Evolutionary conservation across 495 filamentous ascomycete genomes (phyloP), one percentile per base, ranked within the genome.

Genomic region (Penicillium maclennaniae): DNA sequence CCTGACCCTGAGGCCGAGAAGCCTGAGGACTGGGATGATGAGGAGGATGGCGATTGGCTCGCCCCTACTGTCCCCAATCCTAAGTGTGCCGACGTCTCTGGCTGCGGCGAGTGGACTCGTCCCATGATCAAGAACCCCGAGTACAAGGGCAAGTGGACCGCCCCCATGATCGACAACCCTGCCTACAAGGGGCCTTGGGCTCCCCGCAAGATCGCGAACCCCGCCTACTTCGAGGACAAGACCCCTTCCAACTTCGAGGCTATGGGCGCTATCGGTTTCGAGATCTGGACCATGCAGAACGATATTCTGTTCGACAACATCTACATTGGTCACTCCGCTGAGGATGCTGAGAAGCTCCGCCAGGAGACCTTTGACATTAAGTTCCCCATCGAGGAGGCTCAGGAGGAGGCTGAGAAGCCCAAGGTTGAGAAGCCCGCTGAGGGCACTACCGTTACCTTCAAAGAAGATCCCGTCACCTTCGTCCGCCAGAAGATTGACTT

Each of bases 231-330:
- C 60, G 95, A 99, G 82, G 95, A 97, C 83, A 96, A 96, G 85
- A 87, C 83, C 43, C 95, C 95, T 27, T 80, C 93, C 67, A 92
- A 95, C 83, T 85, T 99, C 60, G 95, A 99, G 79, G 91, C 93
- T 51, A 97, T 99, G 73, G 95, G 95, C 57, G 95, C 92, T 78
- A 89, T 97, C 77, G 92, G 93, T 62, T 97, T 96, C 62, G 95
- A 97, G 75, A 89, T 98, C 76, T 98, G 93, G 93, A 97, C 95
- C 62, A 98, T 98, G 93, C 93, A 96, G 69, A 95, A 86, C 72
- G 88, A 97, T 71, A 96, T 97, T 58, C 85, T 97, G 61, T 99
- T 99, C 66, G 91, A 97, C 84, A 99, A 99, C 85, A 91, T 99
- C 82, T 99, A 97, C 83, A 87, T 99, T 73, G 95, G 95, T 58